These are phyloP conservation scores for Phytopythium sindhum DNA, from an alignment of 352 stramenopile genomes.

Conservation along the genomic window DNA sequence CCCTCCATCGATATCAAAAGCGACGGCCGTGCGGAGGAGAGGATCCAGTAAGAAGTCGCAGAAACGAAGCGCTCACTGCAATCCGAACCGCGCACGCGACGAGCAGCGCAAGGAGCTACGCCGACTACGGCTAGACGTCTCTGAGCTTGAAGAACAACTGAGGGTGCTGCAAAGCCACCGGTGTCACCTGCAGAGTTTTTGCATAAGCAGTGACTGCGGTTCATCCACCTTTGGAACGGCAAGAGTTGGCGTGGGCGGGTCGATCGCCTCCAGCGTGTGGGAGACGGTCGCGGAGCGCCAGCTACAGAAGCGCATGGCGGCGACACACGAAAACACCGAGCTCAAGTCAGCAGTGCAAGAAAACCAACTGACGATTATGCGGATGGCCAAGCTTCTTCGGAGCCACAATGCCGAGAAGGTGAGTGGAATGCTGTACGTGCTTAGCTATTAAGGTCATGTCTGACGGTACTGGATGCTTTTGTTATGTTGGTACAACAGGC, in stretches of 20 bases:
- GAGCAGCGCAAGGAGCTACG: conserved; percentile 21
- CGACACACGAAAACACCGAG: conserved; percentile 8
- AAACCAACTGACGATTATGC: neutral
- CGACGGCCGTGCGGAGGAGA: neutral
- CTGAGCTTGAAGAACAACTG: conserved; percentile 8
- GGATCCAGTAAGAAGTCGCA: neutral
- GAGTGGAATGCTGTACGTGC: neutral
- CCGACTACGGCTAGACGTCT: conserved; percentile 5
- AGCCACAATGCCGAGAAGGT: conserved; percentile 5
- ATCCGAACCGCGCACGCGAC: conserved; percentile 17
- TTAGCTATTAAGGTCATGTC: no score
- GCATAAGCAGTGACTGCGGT: neutral
- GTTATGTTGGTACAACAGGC: neutral
- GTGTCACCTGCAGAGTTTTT: neutral
- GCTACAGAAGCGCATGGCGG: conserved; percentile 11
- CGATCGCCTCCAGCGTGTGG: conserved; percentile 6
- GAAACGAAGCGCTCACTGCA: neutral
- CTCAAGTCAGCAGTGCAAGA: conserved; percentile 10
- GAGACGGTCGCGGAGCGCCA: conserved; percentile 14
- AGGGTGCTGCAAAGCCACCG: neutral
- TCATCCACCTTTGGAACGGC: neutral
- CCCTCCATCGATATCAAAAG: neutral
- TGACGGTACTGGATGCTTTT: neutral
- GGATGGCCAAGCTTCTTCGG: conserved; percentile 8
- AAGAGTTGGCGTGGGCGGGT: neutral